Percentiles rank a stretch among this genome's conserved stretches.
Evolutionary conservation across 2,329 filamentous ascomycete genomes (phyloP).

Genomic region (Xylaria sp.): DNA sequence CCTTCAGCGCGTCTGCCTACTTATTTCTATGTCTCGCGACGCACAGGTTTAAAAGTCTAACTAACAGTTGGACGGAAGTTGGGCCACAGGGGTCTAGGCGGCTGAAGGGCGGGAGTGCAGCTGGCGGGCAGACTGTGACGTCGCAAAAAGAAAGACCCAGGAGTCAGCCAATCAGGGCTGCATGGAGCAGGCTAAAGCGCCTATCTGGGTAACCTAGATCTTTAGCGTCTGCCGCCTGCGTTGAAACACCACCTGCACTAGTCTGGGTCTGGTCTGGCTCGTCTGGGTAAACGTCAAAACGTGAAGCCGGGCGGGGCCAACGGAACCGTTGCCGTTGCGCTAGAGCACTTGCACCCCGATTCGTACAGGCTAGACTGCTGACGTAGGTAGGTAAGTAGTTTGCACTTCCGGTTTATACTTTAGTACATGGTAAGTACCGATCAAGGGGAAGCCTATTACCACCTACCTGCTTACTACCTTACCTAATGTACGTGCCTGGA

Average conservation of each 20-base stretch:
- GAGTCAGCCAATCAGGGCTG: background rate
- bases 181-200: background rate
- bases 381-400: slow-evolving; percentile 24
- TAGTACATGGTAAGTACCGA: background rate
- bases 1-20: slow-evolving; percentile 9
- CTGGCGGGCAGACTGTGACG: background rate
- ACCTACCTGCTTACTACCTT: too few species aligned
- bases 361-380: slow-evolving; percentile 4
- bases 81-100: background rate
- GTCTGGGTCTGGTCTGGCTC: too few species aligned
- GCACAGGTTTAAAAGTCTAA: background rate
- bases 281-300: slow-evolving; percentile 2
- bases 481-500: background rate
- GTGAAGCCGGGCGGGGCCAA: slow-evolving; percentile 12
- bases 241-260: background rate
- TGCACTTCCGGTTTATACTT: background rate
- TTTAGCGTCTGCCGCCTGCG: background rate
- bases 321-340: slow-evolving; percentile 31
- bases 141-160: background rate
- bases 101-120: slow-evolving; percentile 12
- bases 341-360: slow-evolving; percentile 30
- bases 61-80: background rate
- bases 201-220: background rate
- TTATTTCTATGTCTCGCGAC: slow-evolving; percentile 26
- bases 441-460: background rate